phyloP scores from a whole-genome alignment of 2,329 filamentous ascomycete genomes.

The Nemania sp. region DNA sequence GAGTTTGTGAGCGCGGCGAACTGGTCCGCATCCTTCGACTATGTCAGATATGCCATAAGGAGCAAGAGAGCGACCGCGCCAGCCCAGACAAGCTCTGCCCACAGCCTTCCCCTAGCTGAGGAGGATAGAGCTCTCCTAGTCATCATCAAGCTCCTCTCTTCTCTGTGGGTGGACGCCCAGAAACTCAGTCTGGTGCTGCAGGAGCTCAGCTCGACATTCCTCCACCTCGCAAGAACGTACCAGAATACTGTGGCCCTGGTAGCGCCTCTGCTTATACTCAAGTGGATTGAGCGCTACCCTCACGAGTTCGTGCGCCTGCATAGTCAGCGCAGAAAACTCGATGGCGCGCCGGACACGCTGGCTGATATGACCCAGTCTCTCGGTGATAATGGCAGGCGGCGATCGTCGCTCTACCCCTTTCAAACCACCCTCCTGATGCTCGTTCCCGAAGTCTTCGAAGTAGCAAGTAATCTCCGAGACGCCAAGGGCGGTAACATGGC shows the following conservation, averaged over 20 bases:
- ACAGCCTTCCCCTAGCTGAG: slow-evolving; percentile 46
- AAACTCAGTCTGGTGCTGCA: slow-evolving; percentile 66
- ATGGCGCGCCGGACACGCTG: slow-evolving; percentile 66
- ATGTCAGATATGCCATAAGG: slow-evolving; percentile 57
- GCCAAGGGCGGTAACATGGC: slow-evolving; percentile 63
- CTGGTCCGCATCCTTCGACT: slow-evolving; percentile 63
- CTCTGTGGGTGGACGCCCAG: slow-evolving; percentile 65
- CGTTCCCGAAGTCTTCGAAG: slow-evolving; percentile 70
- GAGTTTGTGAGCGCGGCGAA: slow-evolving; percentile 68
- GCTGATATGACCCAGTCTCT: slow-evolving; percentile 70
- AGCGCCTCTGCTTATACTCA: slow-evolving; percentile 63
- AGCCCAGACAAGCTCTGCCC: slow-evolving; percentile 44
- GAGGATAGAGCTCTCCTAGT: slow-evolving; percentile 58
- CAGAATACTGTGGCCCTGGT: slow-evolving; percentile 66
- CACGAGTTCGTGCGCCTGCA: slow-evolving; percentile 68
- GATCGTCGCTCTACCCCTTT: slow-evolving; percentile 61
- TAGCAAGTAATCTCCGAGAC: slow-evolving; percentile 68
- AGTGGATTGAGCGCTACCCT: slow-evolving; percentile 68
- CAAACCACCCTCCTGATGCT: slow-evolving; percentile 66
- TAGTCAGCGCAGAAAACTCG: slow-evolving; percentile 61
- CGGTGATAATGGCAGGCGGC: slow-evolving; percentile 59
- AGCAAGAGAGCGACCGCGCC: slow-evolving; percentile 51
- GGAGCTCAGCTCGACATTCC: slow-evolving; percentile 67
- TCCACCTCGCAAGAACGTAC: slow-evolving; percentile 66
- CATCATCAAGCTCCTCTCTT: slow-evolving; percentile 61